These are phyloP conservation scores for Closterium sp. DNA, from an alignment of 139 green algal genomes.

Conservation along the genomic window DNA sequence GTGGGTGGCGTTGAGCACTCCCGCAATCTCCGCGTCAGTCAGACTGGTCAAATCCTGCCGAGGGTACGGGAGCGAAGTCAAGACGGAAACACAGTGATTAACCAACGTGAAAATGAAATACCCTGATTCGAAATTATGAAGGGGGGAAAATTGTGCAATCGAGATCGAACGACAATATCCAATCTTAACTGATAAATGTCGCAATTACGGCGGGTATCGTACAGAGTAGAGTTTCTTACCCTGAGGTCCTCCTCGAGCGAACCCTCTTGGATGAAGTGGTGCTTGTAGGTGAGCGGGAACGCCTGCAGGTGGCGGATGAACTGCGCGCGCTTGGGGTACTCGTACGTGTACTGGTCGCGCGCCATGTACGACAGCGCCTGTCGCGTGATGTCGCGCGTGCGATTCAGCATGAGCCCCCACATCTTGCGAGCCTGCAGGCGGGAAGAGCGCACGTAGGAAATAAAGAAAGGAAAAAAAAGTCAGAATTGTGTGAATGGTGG, in stretches of 20 bases:
- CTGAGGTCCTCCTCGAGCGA: slow-evolving; percentile 31
- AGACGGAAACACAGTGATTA: not conserved
- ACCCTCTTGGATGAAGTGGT: slow-evolving; percentile 36
- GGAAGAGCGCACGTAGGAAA: not conserved
- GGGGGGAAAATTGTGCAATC: not conserved
- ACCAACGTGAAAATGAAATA: too few relatives aligned
- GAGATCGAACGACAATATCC: not conserved
- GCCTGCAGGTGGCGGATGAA: slow-evolving; percentile 42
- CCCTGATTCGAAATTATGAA: not conserved
- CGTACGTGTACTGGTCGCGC: slow-evolving; percentile 14
- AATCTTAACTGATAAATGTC: not conserved
- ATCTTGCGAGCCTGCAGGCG: slow-evolving; percentile 39
- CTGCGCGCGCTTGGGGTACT: slow-evolving; percentile 27
- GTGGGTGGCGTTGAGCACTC: slow-evolving; percentile 11
- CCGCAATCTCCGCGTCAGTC: slow-evolving; percentile 23
- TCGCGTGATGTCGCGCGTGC: slow-evolving; percentile 18
- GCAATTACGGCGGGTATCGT: not conserved
- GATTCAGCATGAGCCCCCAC: slow-evolving; percentile 39
- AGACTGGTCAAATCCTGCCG: slow-evolving; percentile 16
- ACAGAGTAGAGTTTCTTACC: not conserved
- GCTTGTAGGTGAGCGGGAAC: slow-evolving; percentile 36
- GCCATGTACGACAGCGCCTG: slow-evolving; percentile 36
- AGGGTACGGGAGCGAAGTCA: not conserved
- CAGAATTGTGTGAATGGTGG: not conserved
- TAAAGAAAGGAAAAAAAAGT: not conserved